Percentiles rank a stretch among this genome's conserved stretches.
Conservation (phyloP, 1,139 yeast species). For the Magnusiomyces suaveolens region DNA sequence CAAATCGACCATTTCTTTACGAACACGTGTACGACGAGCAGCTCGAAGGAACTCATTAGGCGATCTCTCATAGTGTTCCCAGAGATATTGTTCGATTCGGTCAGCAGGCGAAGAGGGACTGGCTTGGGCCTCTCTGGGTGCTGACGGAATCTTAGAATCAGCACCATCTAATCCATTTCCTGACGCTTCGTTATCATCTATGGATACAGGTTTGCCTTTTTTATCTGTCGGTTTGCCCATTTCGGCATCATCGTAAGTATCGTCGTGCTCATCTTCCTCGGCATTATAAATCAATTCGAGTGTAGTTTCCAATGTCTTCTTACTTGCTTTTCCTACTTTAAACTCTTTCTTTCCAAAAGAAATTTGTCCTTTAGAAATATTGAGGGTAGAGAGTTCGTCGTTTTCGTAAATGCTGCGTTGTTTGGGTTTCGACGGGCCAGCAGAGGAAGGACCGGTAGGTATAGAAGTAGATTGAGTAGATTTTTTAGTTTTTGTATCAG, state of each 20-base stretch:
- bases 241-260: conserved; percentile 72
- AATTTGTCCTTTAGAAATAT: conserved; percentile 19
- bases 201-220: conserved; percentile 15
- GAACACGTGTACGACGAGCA: conserved; percentile 42
- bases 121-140: conserved; percentile 16
- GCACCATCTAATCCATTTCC: too few relatives aligned
- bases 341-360: conserved; percentile 28
- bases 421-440: background rate
- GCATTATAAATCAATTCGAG: conserved; percentile 55
- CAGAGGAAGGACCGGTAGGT: background rate
- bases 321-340: conserved; percentile 10
- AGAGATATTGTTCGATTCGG: conserved; percentile 45
- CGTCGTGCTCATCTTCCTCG: conserved; percentile 76
- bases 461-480: background rate
- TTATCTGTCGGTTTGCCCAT: conserved; percentile 15
- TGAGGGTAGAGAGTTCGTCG: conserved; percentile 30
- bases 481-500: too few relatives aligned
- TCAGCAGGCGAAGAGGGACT: too few relatives aligned
- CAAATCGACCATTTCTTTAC: conserved; percentile 44
- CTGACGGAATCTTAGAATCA: background rate
- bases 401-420: conserved; percentile 29
- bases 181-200: conserved; percentile 24
- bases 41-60: conserved; percentile 44
- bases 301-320: conserved; percentile 48
- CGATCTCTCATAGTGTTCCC: conserved; percentile 46